Evolutionary conservation across 176 grass and related monocot species (phyloP), one percentile per base, ranked within the genome.

Genomic region (Bothriochloa decipiens): DNA sequence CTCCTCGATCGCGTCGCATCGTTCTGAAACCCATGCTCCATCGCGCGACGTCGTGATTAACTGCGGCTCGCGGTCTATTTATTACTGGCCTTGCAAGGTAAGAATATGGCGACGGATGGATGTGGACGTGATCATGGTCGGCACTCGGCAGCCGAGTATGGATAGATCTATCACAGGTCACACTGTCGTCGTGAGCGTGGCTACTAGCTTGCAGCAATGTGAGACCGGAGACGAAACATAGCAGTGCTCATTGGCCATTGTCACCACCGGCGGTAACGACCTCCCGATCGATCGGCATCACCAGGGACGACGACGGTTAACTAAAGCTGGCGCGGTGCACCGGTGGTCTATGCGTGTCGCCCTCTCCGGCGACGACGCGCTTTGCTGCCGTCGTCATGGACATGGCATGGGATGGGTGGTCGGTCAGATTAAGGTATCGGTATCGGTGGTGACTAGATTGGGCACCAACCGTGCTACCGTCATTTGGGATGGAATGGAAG

Each of bases 71-170:
- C 53, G 0, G 40, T 13, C 35, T 52, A 16, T 74, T 71, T 65
- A 28, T 71, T 65, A 28, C 73, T 65, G 55, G 57, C 26, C 20
- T 66, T 66, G 45, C 18, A 88, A 74, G 80, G 43, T 26, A 72
- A 26, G 69, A 43, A 35, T 33, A 57, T 8, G 61, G 46, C 37
- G 15, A n/a, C 5, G 7, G 82, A 28, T 3, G 27, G 82, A 80
- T 18, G 50, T 62, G 49, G 82, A 81, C 62, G 39, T 9, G 11
- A 52, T 52, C 16, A 40, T 50, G 76, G 87, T 85, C 76, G 76
- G 87, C 76, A 84, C 82, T 85, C 76, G 76, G 87, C 76, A 84
- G 52, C 14, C 52, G 26, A 2, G 78, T 42, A 6, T 6, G 23
- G 6, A 32, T 22, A 52, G 3, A 16, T 47, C 45, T 14, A 82